These are phyloP conservation scores for Heterobasidion irregulare DNA, from an alignment of 1,284 basidiomycete genomes.

Conservation along the genomic window DNA sequence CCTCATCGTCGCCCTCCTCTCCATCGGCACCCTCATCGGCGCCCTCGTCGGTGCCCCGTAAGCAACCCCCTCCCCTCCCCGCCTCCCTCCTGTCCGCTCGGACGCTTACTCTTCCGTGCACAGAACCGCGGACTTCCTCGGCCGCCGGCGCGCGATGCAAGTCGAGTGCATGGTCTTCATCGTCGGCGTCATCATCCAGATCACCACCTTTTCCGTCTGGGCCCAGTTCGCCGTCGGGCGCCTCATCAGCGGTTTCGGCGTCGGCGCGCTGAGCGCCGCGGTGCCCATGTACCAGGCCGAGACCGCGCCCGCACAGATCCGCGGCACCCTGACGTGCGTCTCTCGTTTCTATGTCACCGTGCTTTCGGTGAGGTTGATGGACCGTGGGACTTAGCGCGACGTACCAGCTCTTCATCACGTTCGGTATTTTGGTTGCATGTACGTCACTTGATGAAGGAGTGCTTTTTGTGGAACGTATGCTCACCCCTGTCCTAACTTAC, in stretches of 20 bases:
- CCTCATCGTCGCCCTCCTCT: conserved; percentile 65
- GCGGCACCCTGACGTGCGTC: conserved; percentile 56
- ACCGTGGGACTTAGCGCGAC: conserved; percentile 25
- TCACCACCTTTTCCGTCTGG: conserved; percentile 42
- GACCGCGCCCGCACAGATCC: conserved; percentile 69
- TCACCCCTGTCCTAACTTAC: background rate
- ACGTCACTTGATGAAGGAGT: conserved; percentile 12
- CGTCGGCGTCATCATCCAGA: conserved; percentile 64
- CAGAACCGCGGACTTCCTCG: conserved; percentile 58
- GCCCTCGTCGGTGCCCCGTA: conserved; percentile 54
- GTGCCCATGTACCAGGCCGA: conserved; percentile 62
- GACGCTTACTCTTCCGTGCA: conserved; percentile 4
- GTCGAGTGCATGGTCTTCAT: conserved; percentile 59
- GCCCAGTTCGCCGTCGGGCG: conserved; percentile 65
- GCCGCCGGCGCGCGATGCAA: conserved; percentile 66
- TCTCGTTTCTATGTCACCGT: background rate
- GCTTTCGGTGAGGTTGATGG: background rate
- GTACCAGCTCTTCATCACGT: conserved; percentile 71
- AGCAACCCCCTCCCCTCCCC: conserved; percentile 20
- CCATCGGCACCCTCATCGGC: conserved; percentile 56
- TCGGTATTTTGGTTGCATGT: conserved; percentile 74
- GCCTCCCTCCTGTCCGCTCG: background rate
- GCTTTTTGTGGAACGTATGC: background rate
- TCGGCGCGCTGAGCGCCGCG: conserved; percentile 67
- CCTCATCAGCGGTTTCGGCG: conserved; percentile 57